Evolutionary conservation across 352 stramenopile species (phyloP), one percentile per base, ranked within the genome.

Genomic region (Phytophthora sp.): DNA sequence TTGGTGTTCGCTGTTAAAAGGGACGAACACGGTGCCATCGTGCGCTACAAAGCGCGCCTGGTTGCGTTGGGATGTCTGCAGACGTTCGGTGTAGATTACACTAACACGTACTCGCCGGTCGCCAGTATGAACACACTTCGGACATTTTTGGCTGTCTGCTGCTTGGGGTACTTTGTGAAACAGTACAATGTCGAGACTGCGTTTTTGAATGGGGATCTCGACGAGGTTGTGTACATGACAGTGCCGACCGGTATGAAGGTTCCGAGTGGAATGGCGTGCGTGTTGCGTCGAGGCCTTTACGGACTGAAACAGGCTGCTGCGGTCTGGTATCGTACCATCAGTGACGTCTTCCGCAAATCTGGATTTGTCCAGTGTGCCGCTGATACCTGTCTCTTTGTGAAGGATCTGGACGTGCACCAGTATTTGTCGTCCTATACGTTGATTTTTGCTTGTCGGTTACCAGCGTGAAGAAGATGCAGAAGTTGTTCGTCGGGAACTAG

Each of bases 281-380:
- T 15, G 5, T 45, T 80, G 18, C 52, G 27, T 13, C 50, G 50
- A 29, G 73, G 60, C 23, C 20, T 85, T 0, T 81, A 85, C 35
- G 77, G 63, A 9, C 41, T 82, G 0, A 81, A 82, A 12, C 64
- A 82, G 57, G 63, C 70, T 16, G 63, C 69, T 7, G 50, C 49
- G 9, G 59, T 70, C 4, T 84, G 71, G 70, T 54, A 68, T 41
- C 23, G 36, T 0, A 78, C 50, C 15, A 76, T 81, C 21, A 45
- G 36, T 4, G 27, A 35, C 1, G 64, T 62, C 0, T 58, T 68
- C 18, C 8, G 16, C 9, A 13, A 18, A 11, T 4, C 33, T 0
- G 50, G 50, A 7, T 67, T 63, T 29, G 0, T 0, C 0, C 57
- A 63, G 15, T 67, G 56, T 7, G 5, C 8, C 3, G 13, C 24